Conservation (phyloP, 2,329 filamentous ascomycete species). For the Calycina marina region DNA sequence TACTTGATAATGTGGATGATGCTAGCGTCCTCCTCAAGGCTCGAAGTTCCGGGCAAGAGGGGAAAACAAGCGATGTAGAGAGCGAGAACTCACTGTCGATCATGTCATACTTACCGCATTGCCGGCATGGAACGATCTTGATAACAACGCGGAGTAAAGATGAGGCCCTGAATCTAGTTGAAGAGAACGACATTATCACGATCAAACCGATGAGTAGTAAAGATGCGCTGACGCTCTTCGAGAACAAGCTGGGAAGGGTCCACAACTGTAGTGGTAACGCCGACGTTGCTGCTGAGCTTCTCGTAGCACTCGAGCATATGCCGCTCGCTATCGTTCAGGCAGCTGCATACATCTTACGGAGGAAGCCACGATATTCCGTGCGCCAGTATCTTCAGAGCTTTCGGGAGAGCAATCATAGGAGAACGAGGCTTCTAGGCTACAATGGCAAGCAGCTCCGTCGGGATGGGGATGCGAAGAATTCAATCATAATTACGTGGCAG, state of each 20-base stretch:
- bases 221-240: conserved; percentile 18
- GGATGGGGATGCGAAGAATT: conserved; percentile 21
- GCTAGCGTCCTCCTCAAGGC: conserved; percentile 6
- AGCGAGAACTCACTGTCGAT: no score
- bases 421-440: conserved; percentile 17
- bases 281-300: conserved; percentile 8
- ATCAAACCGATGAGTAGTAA: conserved; percentile 15
- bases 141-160: conserved; percentile 13
- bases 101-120: conserved; percentile 8
- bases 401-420: conserved; percentile 20
- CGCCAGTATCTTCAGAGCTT: conserved; percentile 26
- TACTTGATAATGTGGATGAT: conserved; percentile 25
- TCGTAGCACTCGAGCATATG: conserved; percentile 12
- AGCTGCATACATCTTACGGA: conserved; percentile 1
- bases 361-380: conserved; percentile 20
- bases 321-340: conserved; percentile 3
- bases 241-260: conserved; percentile 15
- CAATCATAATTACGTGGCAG: conserved; percentile 10
- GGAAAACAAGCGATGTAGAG: conserved; percentile 2
- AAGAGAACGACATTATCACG: conserved; percentile 10
- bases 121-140: conserved; percentile 8
- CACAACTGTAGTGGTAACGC: conserved; percentile 2
- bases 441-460: conserved; percentile 23
- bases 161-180: conserved; percentile 8
- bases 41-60: conserved; percentile 2